A percentile compares a stretch with the other conserved stretches of the same genome.
These are phyloP conservation scores for Aspergillus sclerotiicarbonarius DNA, from an alignment of 495 filamentous ascomycete genomes.

Conservation along the genomic window DNA sequence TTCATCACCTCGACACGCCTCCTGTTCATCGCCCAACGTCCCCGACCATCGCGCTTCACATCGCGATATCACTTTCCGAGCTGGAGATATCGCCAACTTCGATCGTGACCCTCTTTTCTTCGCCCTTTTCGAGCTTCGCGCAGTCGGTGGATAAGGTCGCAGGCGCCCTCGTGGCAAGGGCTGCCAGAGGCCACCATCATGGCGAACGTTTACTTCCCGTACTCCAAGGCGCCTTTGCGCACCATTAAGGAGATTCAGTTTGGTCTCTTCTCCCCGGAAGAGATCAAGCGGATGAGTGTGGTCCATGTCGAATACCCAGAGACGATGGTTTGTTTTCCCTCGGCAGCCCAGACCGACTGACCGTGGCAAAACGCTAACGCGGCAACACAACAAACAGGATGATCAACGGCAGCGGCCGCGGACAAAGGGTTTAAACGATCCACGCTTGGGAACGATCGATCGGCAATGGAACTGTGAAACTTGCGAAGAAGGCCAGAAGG, in stretches of 20 bases:
- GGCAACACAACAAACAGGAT: constrained; percentile 50
- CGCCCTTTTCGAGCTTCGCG: constrained; percentile 39
- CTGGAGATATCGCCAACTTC: constrained; percentile 22
- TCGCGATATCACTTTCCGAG: constrained; percentile 42
- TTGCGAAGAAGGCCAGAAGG: constrained; percentile 88
- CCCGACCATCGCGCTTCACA: constrained; percentile 42
- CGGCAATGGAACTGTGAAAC: constrained; percentile 91
- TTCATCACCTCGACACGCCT: constrained; percentile 41
- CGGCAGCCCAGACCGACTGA: constrained; percentile 2
- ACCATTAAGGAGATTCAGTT: constrained; percentile 98
- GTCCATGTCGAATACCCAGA: constrained; percentile 90
- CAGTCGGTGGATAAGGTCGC: constrained; percentile 45
- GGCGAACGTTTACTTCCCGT: constrained; percentile 88
- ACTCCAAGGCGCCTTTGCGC: constrained; percentile 92
- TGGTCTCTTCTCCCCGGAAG: constrained; percentile 91
- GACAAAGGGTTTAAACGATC: constrained; percentile 87
- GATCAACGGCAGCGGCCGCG: constrained; percentile 85
- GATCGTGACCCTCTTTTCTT: constrained; percentile 23
- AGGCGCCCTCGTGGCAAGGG: constrained; percentile 56
- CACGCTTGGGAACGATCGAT: constrained; percentile 91
- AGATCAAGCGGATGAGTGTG: constrained; percentile 97
- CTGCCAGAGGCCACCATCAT: constrained; percentile 64
- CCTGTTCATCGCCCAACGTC: constrained; percentile 33
- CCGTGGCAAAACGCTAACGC: constrained; percentile 23
- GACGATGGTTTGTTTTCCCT: constrained; percentile 69